These are phyloP conservation scores for Phlyctochytrium planicorne DNA, from an alignment of 192 early-diverging fungal species.

Conservation along the genomic window DNA sequence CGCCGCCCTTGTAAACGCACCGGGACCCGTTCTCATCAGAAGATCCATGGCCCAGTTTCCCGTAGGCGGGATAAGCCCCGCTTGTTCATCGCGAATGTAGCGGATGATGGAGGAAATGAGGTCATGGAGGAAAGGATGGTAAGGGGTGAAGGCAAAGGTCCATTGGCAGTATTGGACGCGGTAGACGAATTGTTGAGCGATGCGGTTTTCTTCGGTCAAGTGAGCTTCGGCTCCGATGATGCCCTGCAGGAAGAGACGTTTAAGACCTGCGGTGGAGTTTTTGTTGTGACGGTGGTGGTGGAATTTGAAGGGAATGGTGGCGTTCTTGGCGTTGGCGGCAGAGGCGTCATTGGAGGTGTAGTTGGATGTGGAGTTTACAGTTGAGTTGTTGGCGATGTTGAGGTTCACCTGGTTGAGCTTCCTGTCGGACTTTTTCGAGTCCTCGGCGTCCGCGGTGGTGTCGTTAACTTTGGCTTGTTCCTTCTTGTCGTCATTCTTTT, in stretches of 20 bases:
- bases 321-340: not conserved
- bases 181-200: not conserved
- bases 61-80: not conserved
- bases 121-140: not conserved
- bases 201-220: not conserved
- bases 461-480: too few relatives aligned
- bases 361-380: too few relatives aligned
- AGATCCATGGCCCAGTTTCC: not conserved
- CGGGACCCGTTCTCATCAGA: not conserved
- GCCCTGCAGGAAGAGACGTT: not conserved
- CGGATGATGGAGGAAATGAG: not conserved
- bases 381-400: constrained; percentile 62
- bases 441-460: too few relatives aligned
- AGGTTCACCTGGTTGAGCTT: too few relatives aligned
- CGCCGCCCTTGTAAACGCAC: not conserved
- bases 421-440: too few relatives aligned
- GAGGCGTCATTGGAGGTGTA: not conserved
- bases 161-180: constrained; percentile 1
- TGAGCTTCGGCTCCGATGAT: not conserved
- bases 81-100: not conserved
- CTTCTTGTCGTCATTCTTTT: too few relatives aligned
- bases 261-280: too few relatives aligned
- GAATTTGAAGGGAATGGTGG: not conserved
- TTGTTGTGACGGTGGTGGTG: too few relatives aligned
- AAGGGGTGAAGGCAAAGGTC: not conserved